Evolutionary conservation across 2,329 filamentous ascomycete genomes (phyloP).

Genomic region (Fusarium chlamydosporum): DNA sequence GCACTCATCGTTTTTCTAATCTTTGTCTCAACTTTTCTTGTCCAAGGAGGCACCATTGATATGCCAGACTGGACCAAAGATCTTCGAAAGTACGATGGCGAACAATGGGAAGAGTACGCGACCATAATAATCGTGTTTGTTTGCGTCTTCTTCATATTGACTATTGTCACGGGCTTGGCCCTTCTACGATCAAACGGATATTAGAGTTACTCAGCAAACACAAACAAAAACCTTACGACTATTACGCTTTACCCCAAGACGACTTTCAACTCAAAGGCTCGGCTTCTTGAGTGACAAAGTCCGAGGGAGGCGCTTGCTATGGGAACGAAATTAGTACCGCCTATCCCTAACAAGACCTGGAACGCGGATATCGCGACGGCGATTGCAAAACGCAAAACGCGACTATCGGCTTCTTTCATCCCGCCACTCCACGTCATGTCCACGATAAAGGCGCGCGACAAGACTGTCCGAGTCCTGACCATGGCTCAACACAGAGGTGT

Average conservation of each 20-base stretch:
- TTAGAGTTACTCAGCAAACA: neutral
- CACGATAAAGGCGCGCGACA: too few species aligned
- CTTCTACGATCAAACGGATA: constrained; percentile 7
- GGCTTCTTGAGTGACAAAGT: too few species aligned
- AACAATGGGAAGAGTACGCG: constrained; percentile 21
- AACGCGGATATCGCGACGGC: neutral
- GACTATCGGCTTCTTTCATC: neutral
- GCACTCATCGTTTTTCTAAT: constrained; percentile 17
- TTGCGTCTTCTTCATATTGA: constrained; percentile 9
- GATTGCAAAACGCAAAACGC: neutral
- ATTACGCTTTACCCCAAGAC: neutral
- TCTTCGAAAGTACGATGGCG: constrained; percentile 24
- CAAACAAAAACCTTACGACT: neutral
- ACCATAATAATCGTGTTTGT: constrained; percentile 15
- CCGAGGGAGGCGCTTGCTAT: neutral
- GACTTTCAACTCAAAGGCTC: neutral
- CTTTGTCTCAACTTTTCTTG: constrained; percentile 20
- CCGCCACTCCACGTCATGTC: neutral
- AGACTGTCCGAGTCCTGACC: too few species aligned
- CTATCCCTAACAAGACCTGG: neutral
- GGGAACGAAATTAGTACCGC: neutral
- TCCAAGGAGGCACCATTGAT: constrained; percentile 8
- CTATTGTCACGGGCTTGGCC: constrained; percentile 15
- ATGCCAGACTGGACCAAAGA: constrained; percentile 38
- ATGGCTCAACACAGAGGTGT: neutral